These are phyloP conservation scores for Pigoraptor vietnamica DNA, from an alignment of 78 protist genomes.

Conservation along the genomic window DNA sequence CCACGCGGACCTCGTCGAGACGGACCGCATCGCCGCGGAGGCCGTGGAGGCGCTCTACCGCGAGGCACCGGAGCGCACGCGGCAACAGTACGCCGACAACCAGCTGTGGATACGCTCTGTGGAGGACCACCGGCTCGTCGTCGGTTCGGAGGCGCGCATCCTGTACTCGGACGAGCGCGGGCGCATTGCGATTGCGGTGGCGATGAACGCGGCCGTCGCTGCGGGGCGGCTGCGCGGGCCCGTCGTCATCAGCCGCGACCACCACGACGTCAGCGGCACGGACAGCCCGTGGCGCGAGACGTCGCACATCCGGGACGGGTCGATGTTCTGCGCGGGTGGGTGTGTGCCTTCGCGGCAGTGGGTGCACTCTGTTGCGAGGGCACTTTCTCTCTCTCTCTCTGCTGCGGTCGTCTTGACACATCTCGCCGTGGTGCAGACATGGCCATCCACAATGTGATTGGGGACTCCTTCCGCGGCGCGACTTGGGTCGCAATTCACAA, in stretches of 20 bases:
- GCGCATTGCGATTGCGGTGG: background rate
- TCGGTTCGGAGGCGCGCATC: background rate
- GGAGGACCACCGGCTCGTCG: background rate
- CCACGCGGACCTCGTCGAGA: background rate
- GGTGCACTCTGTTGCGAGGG: too few relatives aligned
- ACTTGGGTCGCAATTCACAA: background rate
- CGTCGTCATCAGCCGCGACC: slow-evolving; percentile 3
- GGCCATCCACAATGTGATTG: background rate
- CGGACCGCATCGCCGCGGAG: background rate
- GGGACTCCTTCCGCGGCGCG: slow-evolving; percentile 1
- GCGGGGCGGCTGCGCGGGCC: background rate
- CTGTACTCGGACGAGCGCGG: background rate
- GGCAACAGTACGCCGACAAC: background rate
- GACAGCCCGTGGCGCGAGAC: slow-evolving; percentile 2
- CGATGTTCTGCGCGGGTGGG: background rate
- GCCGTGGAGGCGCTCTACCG: background rate
- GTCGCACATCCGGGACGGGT: background rate
- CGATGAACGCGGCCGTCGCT: background rate
- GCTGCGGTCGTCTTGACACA: background rate
- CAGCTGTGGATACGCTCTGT: background rate
- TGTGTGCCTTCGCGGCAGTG: background rate
- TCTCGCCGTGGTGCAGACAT: too few relatives aligned
- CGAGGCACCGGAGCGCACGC: background rate
- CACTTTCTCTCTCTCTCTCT: background rate
- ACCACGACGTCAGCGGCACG: slow-evolving; percentile 4